These are phyloP conservation scores for Amanita polypyramis DNA, from an alignment of 768 basidiomycete species.

Conservation along the genomic window DNA sequence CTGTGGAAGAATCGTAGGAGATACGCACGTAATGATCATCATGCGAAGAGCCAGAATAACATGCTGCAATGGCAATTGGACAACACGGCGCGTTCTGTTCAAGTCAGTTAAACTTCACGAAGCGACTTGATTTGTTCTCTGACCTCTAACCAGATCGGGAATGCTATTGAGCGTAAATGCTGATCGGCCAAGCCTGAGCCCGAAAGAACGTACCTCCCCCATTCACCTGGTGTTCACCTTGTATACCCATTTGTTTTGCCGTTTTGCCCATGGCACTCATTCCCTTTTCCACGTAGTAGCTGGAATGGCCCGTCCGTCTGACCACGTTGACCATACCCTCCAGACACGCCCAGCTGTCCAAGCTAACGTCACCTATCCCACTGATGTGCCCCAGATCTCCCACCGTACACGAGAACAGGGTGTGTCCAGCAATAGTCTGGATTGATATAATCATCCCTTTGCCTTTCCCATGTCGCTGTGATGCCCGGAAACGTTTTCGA, in stretches of 20 bases:
- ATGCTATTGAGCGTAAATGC: conserved; percentile 34
- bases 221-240: conserved; percentile 51
- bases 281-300: conserved; percentile 79
- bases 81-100: conserved; percentile 71
- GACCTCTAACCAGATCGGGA: conserved; percentile 81
- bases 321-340: conserved; percentile 78
- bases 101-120: neutral
- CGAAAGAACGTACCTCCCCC: conserved; percentile 52
- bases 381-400: conserved; percentile 63
- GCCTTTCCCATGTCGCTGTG: conserved; percentile 60
- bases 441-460: conserved; percentile 77
- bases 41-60: conserved; percentile 72
- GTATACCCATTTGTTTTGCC: conserved; percentile 59
- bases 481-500: conserved; percentile 73
- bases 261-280: conserved; percentile 79
- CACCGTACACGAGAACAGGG: conserved; percentile 74
- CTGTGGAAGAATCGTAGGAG: neutral
- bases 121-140: conserved; percentile 8
- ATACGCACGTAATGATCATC: conserved; percentile 67
- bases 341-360: conserved; percentile 71
- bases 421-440: conserved; percentile 70
- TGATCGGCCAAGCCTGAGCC: neutral
- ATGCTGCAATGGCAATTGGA: conserved; percentile 69
- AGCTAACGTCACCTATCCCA: conserved; percentile 64
- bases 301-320: conserved; percentile 72